A percentile compares a stretch with the other conserved stretches of the same genome.
Evolutionary conservation across 1,139 yeast species (phyloP).

Genomic region (Candida sanyaensis): DNA sequence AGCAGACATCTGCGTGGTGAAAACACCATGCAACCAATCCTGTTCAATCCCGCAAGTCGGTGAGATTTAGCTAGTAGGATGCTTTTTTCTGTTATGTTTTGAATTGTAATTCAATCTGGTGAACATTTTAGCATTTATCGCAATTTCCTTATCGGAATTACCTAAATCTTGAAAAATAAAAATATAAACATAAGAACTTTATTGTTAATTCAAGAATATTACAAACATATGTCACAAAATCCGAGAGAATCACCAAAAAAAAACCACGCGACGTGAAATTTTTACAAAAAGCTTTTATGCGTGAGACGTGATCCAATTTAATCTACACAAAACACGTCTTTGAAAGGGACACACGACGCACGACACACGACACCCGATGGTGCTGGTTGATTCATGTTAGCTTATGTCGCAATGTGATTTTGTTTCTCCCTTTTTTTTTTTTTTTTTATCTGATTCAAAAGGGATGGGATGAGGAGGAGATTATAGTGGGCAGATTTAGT

Average conservation of each 20-base stretch:
- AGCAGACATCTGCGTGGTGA: background rate
- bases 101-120: background rate
- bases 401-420: background rate
- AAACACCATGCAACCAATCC: background rate
- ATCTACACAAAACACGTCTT: background rate
- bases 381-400: background rate
- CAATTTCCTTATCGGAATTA: constrained; percentile 2
- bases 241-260: background rate
- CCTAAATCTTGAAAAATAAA: background rate
- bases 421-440: background rate
- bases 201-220: background rate
- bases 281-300: too few species aligned
- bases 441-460: background rate
- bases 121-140: background rate
- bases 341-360: constrained; percentile 1
- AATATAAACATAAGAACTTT: background rate
- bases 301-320: background rate
- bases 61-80: background rate
- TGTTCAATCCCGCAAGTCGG: constrained; percentile 3
- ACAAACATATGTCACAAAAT: background rate
- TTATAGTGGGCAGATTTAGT: too few species aligned
- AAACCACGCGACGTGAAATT: background rate
- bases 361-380: background rate
- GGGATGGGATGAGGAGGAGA: background rate
- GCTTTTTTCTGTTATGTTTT: too few species aligned